phyloP scores from a whole-genome alignment of 1,284 basidiomycete genomes.

The Malassezia furfur region DNA sequence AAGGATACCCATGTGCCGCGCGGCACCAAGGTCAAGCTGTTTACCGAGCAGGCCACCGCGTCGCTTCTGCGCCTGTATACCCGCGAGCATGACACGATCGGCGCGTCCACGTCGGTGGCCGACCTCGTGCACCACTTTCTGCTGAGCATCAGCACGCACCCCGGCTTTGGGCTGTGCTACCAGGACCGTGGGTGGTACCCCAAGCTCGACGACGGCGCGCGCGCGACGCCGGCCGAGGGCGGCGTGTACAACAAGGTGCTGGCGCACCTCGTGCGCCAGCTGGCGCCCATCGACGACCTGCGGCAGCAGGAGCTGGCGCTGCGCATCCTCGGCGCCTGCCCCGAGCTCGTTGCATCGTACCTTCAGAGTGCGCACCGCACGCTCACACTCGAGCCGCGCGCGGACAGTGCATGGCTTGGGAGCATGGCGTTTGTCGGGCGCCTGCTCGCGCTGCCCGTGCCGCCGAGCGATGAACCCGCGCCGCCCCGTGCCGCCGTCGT shows the following conservation, averaged over 20 bases:
- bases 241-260: constrained; percentile 75
- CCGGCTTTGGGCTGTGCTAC: constrained; percentile 77
- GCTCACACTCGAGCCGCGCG: constrained; percentile 72
- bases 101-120: constrained; percentile 52
- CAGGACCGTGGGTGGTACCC: constrained; percentile 83
- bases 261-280: constrained; percentile 61
- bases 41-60: constrained; percentile 36
- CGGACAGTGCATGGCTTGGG: constrained; percentile 78
- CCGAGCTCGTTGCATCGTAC: constrained; percentile 71
- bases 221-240: constrained; percentile 18
- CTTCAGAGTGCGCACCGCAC: constrained; percentile 51
- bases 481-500: constrained; percentile 64
- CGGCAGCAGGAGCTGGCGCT: constrained; percentile 75
- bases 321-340: constrained; percentile 67
- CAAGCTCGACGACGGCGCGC: constrained; percentile 35
- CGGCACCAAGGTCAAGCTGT: constrained; percentile 29
- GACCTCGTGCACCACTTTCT: constrained; percentile 79
- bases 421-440: constrained; percentile 71
- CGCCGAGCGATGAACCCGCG: constrained; percentile 52
- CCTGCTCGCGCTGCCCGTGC: constrained; percentile 59
- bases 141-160: constrained; percentile 71
- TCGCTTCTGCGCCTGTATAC: constrained; percentile 33
- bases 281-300: constrained; percentile 72
- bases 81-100: constrained; percentile 28
- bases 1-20: constrained; percentile 31